phyloP scores from a whole-genome alignment of 2,329 filamentous ascomycete species.

The Erysiphe neolycopersici region DNA sequence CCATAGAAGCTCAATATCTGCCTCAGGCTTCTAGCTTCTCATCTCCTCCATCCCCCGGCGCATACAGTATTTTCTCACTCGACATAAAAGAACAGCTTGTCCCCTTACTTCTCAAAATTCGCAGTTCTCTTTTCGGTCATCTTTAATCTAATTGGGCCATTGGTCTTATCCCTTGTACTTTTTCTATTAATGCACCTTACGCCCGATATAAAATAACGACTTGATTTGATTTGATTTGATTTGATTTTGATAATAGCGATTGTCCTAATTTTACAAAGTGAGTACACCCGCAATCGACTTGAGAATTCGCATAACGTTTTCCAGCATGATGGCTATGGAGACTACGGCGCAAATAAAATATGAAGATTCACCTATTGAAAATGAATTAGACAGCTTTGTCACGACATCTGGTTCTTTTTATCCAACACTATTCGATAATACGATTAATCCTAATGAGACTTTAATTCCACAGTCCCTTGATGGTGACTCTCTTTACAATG shows the following conservation, averaged over 20 bases:
- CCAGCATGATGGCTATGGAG: constrained; percentile 1
- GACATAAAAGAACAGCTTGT: constrained; percentile 1
- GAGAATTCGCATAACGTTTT: not conserved
- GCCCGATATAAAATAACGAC: not conserved
- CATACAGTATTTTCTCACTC: not conserved
- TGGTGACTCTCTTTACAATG: constrained; percentile 12
- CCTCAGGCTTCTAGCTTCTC: not conserved
- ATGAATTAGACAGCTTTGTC: constrained; percentile 12
- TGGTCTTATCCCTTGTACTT: not conserved
- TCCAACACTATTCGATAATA: constrained; percentile 11
- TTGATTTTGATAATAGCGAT: no score
- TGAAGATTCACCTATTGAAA: constrained; percentile 12
- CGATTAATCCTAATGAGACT: constrained; percentile 9
- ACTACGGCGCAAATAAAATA: constrained; percentile 11
- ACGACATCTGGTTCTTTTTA: constrained; percentile 13
- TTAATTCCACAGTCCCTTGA: constrained; percentile 14
- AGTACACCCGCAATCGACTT: not conserved
- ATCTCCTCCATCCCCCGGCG: not conserved
- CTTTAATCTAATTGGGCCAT: not conserved
- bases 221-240: no score
- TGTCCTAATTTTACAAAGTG: no score
- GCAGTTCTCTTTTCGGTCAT: not conserved
- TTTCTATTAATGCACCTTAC: not conserved
- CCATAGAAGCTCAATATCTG: not conserved
- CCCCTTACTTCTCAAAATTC: not conserved